Percentiles rank a stretch among this genome's conserved stretches.
Conservation (phyloP, 352 stramenopile species). For the Phytopythium ostracodes region DNA sequence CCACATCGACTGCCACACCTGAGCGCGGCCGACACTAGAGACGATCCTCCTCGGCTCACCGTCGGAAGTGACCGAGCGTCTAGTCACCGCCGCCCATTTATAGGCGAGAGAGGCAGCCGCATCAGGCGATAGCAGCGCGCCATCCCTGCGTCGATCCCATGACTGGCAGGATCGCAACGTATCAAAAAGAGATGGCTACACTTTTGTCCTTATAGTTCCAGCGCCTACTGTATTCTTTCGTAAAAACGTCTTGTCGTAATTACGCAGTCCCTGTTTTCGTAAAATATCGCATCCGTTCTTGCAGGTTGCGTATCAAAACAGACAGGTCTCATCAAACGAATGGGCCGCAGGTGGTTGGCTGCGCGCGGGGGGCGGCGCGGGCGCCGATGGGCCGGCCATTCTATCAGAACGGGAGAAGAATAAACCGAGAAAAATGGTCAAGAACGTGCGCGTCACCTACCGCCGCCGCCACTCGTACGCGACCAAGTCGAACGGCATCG, state of each 20-base stretch:
- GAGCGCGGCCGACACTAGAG: not conserved
- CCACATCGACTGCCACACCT: not conserved
- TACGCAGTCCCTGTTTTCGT: not conserved
- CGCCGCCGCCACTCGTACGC: conserved; percentile 96
- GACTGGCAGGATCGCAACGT: not conserved
- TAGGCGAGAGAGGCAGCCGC: no score
- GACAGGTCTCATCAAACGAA: conserved; percentile 16
- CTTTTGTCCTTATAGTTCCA: not conserved
- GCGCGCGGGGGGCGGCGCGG: conserved; percentile 4
- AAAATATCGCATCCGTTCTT: conserved; percentile 1
- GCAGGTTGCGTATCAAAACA: conserved; percentile 4
- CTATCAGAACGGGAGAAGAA: conserved; percentile 75
- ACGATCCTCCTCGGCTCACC: not conserved
- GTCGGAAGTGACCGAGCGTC: not conserved
- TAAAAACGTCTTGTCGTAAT: not conserved
- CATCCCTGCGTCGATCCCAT: not conserved
- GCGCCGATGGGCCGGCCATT: conserved; percentile 26
- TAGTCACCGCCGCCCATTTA: not conserved
- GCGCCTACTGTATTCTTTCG: not conserved
- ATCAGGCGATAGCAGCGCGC: not conserved
- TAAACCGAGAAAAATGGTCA: conserved; percentile 82
- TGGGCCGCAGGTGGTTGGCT: conserved; percentile 17
- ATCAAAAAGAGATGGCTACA: conserved; percentile 6
- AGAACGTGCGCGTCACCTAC: conserved; percentile 96
- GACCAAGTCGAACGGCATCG: conserved; percentile 93